Conservation (phyloP, 768 basidiomycete species). For the Mycena rosella region DNA sequence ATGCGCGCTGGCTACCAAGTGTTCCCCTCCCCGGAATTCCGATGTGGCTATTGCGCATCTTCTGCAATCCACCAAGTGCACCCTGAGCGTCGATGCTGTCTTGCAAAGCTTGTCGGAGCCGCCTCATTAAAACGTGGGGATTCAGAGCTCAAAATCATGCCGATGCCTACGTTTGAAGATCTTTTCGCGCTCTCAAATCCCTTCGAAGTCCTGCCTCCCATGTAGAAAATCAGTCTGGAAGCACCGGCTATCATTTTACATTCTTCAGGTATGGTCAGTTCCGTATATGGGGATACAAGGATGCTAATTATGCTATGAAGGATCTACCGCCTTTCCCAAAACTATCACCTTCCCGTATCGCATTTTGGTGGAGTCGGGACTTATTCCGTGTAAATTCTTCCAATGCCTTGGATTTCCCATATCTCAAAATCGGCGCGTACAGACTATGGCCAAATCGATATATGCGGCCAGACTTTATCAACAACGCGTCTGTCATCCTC, state of each 20-base stretch:
- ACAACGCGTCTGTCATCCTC: conserved; percentile 11
- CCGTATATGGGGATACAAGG: not conserved
- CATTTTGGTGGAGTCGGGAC: conserved; percentile 18
- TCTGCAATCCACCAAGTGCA: conserved; percentile 38
- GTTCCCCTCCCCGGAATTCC: conserved; percentile 44
- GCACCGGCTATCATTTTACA: conserved; percentile 41
- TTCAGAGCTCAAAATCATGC: conserved; percentile 19
- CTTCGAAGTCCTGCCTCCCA: conserved; percentile 3
- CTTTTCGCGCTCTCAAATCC: conserved; percentile 17
- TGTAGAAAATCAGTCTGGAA: conserved; percentile 12
- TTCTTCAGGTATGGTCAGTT: conserved; percentile 39
- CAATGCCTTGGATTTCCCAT: no score
- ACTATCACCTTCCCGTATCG: conserved; percentile 26
- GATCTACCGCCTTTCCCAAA: conserved; percentile 37
- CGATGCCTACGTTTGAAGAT: conserved; percentile 28
- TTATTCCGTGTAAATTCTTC: conserved; percentile 26
- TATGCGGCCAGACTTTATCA: conserved; percentile 36
- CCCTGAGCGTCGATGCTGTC: conserved; percentile 38
- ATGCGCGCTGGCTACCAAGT: conserved; percentile 39
- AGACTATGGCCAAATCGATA: conserved; percentile 39
- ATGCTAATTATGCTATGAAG: not conserved
- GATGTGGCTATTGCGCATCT: conserved; percentile 50
- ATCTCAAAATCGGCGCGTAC: not conserved
- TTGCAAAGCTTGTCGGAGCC: conserved; percentile 35
- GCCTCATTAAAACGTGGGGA: not conserved